Percentiles rank a stretch among this genome's conserved stretches.
Conservation (phyloP, 345 rosid genomes). For the Eucalyptus brandiana region DNA sequence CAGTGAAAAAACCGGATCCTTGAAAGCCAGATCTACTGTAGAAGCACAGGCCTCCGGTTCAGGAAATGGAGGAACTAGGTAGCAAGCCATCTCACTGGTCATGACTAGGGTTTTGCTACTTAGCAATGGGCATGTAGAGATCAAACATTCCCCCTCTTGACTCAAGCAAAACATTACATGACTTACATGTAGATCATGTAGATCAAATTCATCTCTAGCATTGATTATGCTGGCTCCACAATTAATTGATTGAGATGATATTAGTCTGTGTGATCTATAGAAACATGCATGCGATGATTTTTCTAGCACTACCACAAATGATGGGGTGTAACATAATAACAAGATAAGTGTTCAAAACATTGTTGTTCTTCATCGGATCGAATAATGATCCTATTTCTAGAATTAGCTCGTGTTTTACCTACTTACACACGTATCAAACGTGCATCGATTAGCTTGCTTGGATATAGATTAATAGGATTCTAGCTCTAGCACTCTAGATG, state of each 20-base stretch:
- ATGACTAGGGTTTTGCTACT: background rate
- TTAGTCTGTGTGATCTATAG: background rate
- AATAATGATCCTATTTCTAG: background rate
- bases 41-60: background rate
- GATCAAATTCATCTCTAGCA: background rate
- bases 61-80: background rate
- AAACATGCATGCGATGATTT: background rate
- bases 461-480: background rate
- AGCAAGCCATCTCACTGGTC: background rate
- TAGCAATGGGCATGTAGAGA: background rate
- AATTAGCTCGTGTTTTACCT: background rate
- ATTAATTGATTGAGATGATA: no score
- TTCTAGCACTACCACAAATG: background rate
- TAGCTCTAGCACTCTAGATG: background rate
- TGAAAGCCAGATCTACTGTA: background rate
- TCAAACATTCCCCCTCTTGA: background rate
- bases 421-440: background rate
- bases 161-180: background rate
- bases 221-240: background rate
- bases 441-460: background rate
- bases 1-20: background rate
- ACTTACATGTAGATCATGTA: background rate
- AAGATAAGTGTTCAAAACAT: background rate
- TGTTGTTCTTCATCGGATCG: background rate
- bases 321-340: background rate